Evolutionary conservation across 805 yeast genomes (phyloP).

Genomic region (Blastobotrys mokoenaii): DNA sequence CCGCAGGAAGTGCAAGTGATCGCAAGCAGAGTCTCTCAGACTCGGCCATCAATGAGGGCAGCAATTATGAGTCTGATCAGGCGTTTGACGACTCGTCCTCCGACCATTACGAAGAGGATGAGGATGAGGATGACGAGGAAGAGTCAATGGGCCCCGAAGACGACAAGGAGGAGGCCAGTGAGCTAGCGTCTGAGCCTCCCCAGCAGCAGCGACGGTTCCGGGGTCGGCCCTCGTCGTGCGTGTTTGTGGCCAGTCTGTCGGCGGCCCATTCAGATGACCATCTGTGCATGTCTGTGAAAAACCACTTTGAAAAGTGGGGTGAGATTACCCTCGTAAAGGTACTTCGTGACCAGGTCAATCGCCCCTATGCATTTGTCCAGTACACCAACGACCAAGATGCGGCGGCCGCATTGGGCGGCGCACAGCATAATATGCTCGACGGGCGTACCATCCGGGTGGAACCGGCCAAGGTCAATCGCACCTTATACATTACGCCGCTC

Average conservation of each 20-base stretch:
- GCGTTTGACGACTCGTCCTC: not conserved
- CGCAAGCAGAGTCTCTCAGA: too few relatives aligned
- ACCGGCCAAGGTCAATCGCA: conserved; percentile 84
- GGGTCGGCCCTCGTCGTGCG: conserved; percentile 77
- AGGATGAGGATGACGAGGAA: not conserved
- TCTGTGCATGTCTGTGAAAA: conserved; percentile 56
- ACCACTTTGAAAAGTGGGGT: conserved; percentile 68
- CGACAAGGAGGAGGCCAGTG: not conserved
- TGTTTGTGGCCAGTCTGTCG: conserved; percentile 79
- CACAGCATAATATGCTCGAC: conserved; percentile 60
- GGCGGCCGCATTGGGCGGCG: conserved; percentile 52
- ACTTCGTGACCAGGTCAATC: conserved; percentile 65
- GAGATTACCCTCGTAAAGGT: conserved; percentile 67
- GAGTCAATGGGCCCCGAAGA: not conserved
- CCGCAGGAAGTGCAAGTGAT: not conserved
- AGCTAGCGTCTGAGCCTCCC: not conserved
- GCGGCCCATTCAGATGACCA: conserved; percentile 61
- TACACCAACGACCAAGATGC: conserved; percentile 67
- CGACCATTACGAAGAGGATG: not conserved
- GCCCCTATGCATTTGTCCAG: conserved; percentile 93
- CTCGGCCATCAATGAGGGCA: not conserved
- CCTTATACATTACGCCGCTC: conserved; percentile 48
- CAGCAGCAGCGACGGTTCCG: conserved; percentile 16
- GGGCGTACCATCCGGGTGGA: conserved; percentile 82
- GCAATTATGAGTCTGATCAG: not conserved